Evolutionary conservation across 192 early-diverging fungal species (phyloP).

Genomic region (Dimargaris xerosporica): DNA sequence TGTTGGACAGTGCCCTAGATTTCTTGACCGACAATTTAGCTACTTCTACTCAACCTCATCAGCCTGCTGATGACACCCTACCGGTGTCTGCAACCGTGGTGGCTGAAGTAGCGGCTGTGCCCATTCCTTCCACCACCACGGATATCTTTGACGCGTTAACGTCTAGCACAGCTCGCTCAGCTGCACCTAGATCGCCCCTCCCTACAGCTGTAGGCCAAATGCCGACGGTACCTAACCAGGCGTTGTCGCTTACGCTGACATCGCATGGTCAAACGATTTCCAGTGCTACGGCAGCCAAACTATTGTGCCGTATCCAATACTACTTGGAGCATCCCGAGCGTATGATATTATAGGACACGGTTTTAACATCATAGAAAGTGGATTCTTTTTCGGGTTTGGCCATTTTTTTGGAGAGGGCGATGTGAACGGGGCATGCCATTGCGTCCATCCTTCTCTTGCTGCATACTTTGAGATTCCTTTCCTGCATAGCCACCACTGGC

Average conservation of each 20-base stretch:
- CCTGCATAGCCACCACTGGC: too few relatives aligned
- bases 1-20: slow-evolving; percentile 19
- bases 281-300: slow-evolving; percentile 23
- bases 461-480: too few relatives aligned
- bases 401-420: too few relatives aligned
- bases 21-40: slow-evolving; percentile 17
- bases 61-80: too few relatives aligned
- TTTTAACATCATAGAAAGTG: too few relatives aligned
- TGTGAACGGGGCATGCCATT: too few relatives aligned
- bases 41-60: too few relatives aligned
- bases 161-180: slow-evolving; percentile 19
- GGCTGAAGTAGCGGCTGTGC: neutral
- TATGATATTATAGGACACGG: slow-evolving; percentile 25
- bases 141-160: slow-evolving; percentile 19
- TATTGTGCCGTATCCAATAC: slow-evolving; percentile 33
- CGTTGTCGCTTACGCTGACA: slow-evolving; percentile 21
- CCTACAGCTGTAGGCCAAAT: slow-evolving; percentile 22
- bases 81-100: neutral
- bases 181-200: slow-evolving; percentile 15
- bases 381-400: too few relatives aligned
- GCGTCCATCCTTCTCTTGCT: too few relatives aligned
- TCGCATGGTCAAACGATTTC: slow-evolving; percentile 23
- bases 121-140: neutral
- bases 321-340: slow-evolving; percentile 34
- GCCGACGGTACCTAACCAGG: slow-evolving; percentile 24